Evolutionary conservation across 306 rosid genomes (phyloP).

Genomic region (Carpinus fangiana): DNA sequence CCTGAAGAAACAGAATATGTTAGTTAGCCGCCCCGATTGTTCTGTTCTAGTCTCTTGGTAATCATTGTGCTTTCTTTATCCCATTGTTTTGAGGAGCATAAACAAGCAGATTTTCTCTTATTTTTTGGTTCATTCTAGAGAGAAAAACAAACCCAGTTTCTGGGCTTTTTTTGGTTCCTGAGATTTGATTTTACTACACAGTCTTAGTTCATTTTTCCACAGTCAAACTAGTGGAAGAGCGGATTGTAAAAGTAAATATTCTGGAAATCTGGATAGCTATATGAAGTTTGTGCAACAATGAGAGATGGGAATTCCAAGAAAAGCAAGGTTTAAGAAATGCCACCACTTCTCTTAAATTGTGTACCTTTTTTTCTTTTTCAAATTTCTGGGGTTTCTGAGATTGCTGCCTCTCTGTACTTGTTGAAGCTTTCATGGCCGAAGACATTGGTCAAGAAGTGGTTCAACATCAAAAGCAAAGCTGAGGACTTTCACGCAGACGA

Average conservation of each 20-base stretch:
- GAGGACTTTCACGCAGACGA: slow-evolving; percentile 94
- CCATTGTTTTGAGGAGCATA: slow-evolving; percentile 22
- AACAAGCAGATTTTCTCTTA: slow-evolving; percentile 15
- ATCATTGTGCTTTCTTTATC: slow-evolving; percentile 11
- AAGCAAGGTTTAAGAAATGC: slow-evolving; percentile 84
- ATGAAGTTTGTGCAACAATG: slow-evolving; percentile 92
- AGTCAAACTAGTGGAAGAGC: slow-evolving; percentile 10
- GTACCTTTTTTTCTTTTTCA: slow-evolving; percentile 19
- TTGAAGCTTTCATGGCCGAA: slow-evolving; percentile 97
- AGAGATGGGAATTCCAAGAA: slow-evolving; percentile 94
- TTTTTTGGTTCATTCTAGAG: slow-evolving; percentile 4
- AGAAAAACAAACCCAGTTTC: slow-evolving; percentile 22
- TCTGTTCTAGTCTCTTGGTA: slow-evolving; percentile 21
- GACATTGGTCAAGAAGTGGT: slow-evolving; percentile 96
- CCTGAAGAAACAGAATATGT: slow-evolving; percentile 35
- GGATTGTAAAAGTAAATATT: slow-evolving; percentile 13
- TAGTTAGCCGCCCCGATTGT: slow-evolving; percentile 22
- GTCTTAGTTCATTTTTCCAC: slow-evolving; percentile 17
- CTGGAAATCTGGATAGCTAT: slow-evolving; percentile 36
- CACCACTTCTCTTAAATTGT: slow-evolving; percentile 21
- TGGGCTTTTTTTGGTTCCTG: background rate
- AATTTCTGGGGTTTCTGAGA: slow-evolving; percentile 3
- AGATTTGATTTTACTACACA: background rate
- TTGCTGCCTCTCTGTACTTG: slow-evolving; percentile 39
- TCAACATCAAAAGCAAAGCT: slow-evolving; percentile 84